These are phyloP conservation scores for Tubosaeta brunneosetosa DNA, from an alignment of 768 basidiomycete genomes.

Conservation along the genomic window DNA sequence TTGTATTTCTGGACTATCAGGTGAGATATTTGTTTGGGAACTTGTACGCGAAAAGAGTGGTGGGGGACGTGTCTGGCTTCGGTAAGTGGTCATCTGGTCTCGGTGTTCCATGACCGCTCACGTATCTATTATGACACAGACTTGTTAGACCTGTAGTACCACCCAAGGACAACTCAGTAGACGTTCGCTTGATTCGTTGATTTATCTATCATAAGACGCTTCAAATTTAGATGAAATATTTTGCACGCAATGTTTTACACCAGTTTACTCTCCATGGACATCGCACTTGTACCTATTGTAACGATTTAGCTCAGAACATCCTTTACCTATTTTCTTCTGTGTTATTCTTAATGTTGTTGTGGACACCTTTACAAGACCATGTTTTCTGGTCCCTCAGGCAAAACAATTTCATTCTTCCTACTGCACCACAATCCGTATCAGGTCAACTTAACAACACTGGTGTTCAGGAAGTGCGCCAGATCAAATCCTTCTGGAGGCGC, in stretches of 20 bases:
- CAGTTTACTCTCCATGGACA: conserved; percentile 8
- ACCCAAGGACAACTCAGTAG: conserved; percentile 18
- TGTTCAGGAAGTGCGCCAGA: conserved; percentile 53
- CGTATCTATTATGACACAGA: conserved; percentile 2
- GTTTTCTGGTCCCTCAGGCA: neutral
- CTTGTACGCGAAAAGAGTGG: conserved; percentile 59
- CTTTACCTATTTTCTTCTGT: conserved; percentile 1
- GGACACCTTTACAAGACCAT: conserved; percentile 9
- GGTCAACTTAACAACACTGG: conserved; percentile 46
- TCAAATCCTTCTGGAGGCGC: conserved; percentile 50
- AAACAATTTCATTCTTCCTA: neutral
- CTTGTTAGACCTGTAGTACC: conserved; percentile 20
- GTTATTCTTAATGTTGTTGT: conserved; percentile 16
- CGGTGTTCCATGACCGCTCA: neutral
- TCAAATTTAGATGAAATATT: conserved; percentile 15
- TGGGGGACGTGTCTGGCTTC: conserved; percentile 58
- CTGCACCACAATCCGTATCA: conserved; percentile 23
- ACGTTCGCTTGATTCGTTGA: conserved; percentile 18
- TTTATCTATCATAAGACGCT: conserved; percentile 21
- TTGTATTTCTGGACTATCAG: conserved; percentile 39
- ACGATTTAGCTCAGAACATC: conserved; percentile 1
- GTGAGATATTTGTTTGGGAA: conserved; percentile 44
- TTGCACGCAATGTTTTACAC: conserved; percentile 4
- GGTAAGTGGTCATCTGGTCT: conserved; percentile 35
- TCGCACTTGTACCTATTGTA: conserved; percentile 16